Evolutionary conservation across 73 alveolate genomes (phyloP).

Genomic region (Tetrahymena borealis): DNA sequence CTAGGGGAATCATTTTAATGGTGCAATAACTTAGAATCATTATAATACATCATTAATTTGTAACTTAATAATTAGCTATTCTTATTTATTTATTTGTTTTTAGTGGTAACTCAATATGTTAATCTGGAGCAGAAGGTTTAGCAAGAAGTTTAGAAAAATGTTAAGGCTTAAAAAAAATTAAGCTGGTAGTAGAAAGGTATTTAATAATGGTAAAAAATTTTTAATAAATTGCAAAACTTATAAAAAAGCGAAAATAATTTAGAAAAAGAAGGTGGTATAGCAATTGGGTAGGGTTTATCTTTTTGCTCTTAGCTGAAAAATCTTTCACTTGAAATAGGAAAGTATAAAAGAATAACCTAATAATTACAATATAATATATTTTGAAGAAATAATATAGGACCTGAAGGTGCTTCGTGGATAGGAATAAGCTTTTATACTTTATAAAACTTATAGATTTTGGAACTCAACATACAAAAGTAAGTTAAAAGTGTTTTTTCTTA

Average conservation of each 20-base stretch:
- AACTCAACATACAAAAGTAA: background rate
- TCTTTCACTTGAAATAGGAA: background rate
- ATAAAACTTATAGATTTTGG: background rate
- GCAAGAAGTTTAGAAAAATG: background rate
- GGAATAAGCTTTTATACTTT: background rate
- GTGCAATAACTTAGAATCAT: background rate
- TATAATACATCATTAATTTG: background rate
- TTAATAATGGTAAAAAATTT: background rate
- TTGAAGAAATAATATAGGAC: background rate
- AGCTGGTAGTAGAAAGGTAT: background rate
- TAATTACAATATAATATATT: background rate
- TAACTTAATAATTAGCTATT: background rate
- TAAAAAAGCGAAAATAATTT: background rate
- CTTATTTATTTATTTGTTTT: background rate
- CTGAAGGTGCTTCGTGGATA: background rate
- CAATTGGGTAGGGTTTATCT: background rate
- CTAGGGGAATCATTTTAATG: background rate
- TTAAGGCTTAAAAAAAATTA: background rate
- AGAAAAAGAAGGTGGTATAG: background rate
- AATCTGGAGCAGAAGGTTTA: background rate
- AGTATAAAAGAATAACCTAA: background rate
- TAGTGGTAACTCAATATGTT: background rate
- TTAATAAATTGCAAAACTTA: background rate
- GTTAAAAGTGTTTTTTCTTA: too few species aligned
- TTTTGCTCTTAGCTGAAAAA: background rate